Conservation (phyloP, 176 grass and related monocot species). For the Ampelocalamus luodianensis region DNA sequence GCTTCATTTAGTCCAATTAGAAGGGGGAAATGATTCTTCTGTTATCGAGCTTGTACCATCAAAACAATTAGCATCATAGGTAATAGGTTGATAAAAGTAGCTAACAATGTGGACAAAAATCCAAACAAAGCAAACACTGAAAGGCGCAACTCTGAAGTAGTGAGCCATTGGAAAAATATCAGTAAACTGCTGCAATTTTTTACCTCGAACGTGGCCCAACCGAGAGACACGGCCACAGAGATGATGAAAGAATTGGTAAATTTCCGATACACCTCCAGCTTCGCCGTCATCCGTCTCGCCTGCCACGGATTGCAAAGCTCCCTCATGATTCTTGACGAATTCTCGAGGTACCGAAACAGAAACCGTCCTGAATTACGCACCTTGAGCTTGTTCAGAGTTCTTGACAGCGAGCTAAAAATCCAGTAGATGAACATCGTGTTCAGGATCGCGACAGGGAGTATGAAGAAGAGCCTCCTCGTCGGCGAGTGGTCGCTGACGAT, state of each 20-base stretch:
- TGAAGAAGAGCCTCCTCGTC: slow-evolving; percentile 55
- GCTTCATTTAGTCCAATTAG: too few species aligned
- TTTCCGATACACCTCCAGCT: slow-evolving; percentile 75
- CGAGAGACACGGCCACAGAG: slow-evolving; percentile 59
- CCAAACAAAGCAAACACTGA: too few species aligned
- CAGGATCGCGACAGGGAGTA: slow-evolving; percentile 56
- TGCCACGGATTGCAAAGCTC: not conserved
- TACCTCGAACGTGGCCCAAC: slow-evolving; percentile 81
- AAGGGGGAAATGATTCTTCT: too few species aligned
- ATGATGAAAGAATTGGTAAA: slow-evolving; percentile 64
- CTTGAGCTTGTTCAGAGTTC: slow-evolving; percentile 71
- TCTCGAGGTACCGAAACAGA: not conserved
- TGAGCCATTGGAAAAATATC: too few species aligned
- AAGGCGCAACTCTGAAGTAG: too few species aligned
- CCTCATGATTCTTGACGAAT: not conserved
- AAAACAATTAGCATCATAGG: too few species aligned
- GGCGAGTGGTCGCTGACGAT: slow-evolving; percentile 70
- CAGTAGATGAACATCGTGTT: slow-evolving; percentile 79
- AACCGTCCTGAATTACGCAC: slow-evolving; percentile 14
- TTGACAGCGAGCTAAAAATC: slow-evolving; percentile 68
- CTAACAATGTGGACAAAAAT: too few species aligned
- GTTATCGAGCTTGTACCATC: too few species aligned
- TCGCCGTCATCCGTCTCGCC: slow-evolving; percentile 65
- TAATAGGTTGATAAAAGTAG: too few species aligned
- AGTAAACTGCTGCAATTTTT: not conserved